Evolutionary conservation across 352 stramenopile species (phyloP), one percentile per base, ranked within the genome.

Genomic region (Thalassiosira hispida): DNA sequence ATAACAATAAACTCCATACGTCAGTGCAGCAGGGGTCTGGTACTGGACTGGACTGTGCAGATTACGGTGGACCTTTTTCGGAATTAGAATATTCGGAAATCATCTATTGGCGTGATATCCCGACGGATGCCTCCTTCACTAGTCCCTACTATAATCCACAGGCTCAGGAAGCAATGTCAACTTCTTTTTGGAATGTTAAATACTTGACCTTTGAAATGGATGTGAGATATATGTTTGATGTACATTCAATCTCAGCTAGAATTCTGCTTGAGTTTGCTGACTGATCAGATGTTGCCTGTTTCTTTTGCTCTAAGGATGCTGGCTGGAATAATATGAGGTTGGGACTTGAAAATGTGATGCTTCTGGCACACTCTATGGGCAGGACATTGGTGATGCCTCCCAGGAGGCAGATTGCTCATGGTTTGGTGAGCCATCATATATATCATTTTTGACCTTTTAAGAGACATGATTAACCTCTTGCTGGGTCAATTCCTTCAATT

Each of bases 121-220:
- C 61, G 42, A 59, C 49, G 14, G 76, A 84, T 68, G 65, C 64
- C n/a, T 64, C 49, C 0, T 75, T 76, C 33, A 53, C 16, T 9
- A 81, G 73, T 47, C 56, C 55, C 4, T 68, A 46, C 59, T 76
- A 81, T 23, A 67, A 63, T 44, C n/a, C 35, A 42, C 49, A 79
- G 31, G 44, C 47, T 38, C 55, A 77, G 31, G 56, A 76, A 46
- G 8, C 57, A 59, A 55, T 14, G 0, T 67, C 65, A 27, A 65
- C 44, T 27, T 42, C 31, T 38, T 38, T 70, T 23, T 60, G 56
- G 35, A 70, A 63, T 33, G 38, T 47, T 0, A 84, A 84, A 42
- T 95, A 93, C 73, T 78, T 95, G n/a, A 95, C 91, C 2, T 95
- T 95, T 63, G 90, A 95, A 81, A 81, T 90, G 57, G 91, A 95